phyloP scores from a whole-genome alignment of 2,329 filamentous ascomycete genomes.

The Arachnomyces sp. region DNA sequence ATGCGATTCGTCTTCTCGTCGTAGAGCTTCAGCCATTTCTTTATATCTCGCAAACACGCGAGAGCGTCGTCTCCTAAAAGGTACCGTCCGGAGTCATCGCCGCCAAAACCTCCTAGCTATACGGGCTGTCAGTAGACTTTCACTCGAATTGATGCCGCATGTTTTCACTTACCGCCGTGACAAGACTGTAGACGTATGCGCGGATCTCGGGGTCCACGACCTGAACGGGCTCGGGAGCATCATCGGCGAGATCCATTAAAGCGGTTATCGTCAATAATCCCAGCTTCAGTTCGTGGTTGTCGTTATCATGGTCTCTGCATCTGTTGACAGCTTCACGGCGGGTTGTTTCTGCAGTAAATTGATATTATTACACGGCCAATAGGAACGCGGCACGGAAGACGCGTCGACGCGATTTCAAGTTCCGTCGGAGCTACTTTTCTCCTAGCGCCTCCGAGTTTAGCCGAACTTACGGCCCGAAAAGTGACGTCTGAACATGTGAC shows the following conservation, averaged over 20 bases:
- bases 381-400: constrained; percentile 17
- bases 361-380: constrained; percentile 13
- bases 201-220: constrained; percentile 85
- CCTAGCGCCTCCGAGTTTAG: neutral
- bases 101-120: constrained; percentile 75
- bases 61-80: constrained; percentile 87
- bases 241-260: constrained; percentile 30
- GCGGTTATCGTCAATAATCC: constrained; percentile 7
- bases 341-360: constrained; percentile 6
- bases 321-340: neutral
- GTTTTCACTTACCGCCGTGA: constrained; percentile 68
- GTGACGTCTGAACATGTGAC: constrained; percentile 4
- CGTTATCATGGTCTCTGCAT: constrained; percentile 9
- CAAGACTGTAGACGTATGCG: constrained; percentile 85
- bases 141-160: too few species aligned
- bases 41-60: constrained; percentile 84
- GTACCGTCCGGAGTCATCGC: constrained; percentile 73
- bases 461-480: too few species aligned
- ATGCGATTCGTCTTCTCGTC: constrained; percentile 88
- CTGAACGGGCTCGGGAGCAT: constrained; percentile 32
- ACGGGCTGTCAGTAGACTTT: too few species aligned
- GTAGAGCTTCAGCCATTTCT: constrained; percentile 90
- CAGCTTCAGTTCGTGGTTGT: constrained; percentile 12
- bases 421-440: neutral
- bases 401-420: constrained; percentile 15